Percentiles rank a stretch among this genome's conserved stretches.
phyloP scores from a whole-genome alignment of 345 rosid genomes.

The Euphorbia tirucalli region DNA sequence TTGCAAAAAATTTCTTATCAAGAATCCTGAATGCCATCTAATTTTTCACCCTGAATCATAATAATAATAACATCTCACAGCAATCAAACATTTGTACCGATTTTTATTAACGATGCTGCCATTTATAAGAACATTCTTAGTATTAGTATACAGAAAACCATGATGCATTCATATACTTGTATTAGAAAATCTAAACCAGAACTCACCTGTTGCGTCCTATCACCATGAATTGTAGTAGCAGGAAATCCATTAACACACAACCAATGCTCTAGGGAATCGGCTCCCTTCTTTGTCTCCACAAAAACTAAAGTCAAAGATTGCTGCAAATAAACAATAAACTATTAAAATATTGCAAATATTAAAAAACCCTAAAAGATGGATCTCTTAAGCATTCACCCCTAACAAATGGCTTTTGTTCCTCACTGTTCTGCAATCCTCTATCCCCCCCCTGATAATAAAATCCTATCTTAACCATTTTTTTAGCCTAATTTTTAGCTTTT shows the following conservation, averaged over 20 bases:
- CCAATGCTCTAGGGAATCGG: conserved; percentile 93
- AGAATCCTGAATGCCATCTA: too few relatives aligned
- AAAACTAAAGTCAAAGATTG: conserved; percentile 96
- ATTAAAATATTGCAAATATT: background rate
- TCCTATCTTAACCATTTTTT: background rate
- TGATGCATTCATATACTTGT: background rate
- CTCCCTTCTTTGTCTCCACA: conserved; percentile 98
- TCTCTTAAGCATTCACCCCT: background rate
- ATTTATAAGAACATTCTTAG: background rate
- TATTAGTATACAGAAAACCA: background rate
- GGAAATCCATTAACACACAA: conserved; percentile 81
- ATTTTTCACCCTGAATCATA: background rate
- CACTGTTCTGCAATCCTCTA: background rate
- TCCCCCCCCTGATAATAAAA: too few relatives aligned
- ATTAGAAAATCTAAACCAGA: background rate
- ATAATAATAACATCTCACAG: background rate
- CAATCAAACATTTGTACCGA: background rate
- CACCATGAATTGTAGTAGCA: conserved; percentile 95
- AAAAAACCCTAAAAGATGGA: background rate
- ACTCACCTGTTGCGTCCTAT: conserved; percentile 81
- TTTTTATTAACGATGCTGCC: background rate
- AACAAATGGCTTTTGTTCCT: background rate
- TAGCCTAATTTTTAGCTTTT: background rate
- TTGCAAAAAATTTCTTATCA: background rate
- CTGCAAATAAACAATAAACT: conserved; percentile 42